Evolutionary conservation across 2,329 filamentous ascomycete genomes (phyloP).

Genomic region (Trichocomaceae sp.): DNA sequence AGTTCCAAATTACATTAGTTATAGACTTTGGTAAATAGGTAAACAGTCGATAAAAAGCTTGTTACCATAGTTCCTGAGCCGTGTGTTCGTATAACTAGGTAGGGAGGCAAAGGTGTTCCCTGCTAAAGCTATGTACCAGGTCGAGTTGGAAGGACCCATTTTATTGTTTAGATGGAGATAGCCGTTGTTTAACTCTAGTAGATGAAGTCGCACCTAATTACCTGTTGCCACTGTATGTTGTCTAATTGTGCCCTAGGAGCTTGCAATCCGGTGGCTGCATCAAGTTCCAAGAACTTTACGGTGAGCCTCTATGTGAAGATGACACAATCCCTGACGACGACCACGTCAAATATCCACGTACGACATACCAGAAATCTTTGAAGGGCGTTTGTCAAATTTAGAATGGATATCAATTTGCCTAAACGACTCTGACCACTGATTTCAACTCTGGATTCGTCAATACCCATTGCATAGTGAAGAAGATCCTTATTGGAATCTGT

Average conservation of each 20-base stretch:
- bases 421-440: slow-evolving; percentile 1
- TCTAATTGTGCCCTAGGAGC: slow-evolving; percentile 4
- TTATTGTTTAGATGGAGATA: no score
- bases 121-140: no score
- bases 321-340: slow-evolving; percentile 30
- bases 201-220: no score
- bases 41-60: no score
- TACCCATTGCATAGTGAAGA: slow-evolving; percentile 2
- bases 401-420: slow-evolving; percentile 9
- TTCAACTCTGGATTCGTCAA: slow-evolving; percentile 3
- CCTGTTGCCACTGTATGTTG: neutral
- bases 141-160: no score
- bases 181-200: no score
- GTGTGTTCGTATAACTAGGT: no score
- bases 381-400: slow-evolving; percentile 10
- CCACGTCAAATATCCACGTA: slow-evolving; percentile 26
- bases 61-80: no score
- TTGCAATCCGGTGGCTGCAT: slow-evolving; percentile 10
- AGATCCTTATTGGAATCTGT: slow-evolving; percentile 10
- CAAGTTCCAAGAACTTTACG: slow-evolving; percentile 7
- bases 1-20: no score
- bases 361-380: neutral
- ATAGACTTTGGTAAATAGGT: neutral
- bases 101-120: no score
- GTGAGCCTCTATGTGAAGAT: slow-evolving; percentile 30